phyloP scores from a whole-genome alignment of 1,284 basidiomycete genomes.

The Sporisorium iseilematis-ciliati region DNA sequence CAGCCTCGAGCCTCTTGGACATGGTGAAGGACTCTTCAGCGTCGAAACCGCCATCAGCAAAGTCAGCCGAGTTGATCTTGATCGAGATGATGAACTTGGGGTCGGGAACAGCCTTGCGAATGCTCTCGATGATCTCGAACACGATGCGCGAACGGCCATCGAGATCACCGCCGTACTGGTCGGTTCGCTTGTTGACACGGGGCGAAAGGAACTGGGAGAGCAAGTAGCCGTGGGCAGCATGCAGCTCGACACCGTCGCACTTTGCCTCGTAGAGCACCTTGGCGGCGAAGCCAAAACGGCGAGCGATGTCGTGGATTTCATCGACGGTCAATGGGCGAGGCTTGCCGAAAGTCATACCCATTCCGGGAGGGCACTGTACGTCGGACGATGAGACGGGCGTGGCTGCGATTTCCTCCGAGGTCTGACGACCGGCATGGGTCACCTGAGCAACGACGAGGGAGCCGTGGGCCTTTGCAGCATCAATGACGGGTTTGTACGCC shows the following conservation, averaged over 20 bases:
- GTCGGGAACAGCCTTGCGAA: slow-evolving; percentile 75
- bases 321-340: slow-evolving; percentile 74
- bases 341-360: slow-evolving; percentile 63
- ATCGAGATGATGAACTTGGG: slow-evolving; percentile 81
- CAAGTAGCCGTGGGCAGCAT: slow-evolving; percentile 88
- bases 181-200: slow-evolving; percentile 79
- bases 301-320: slow-evolving; percentile 78
- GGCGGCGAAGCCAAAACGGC: slow-evolving; percentile 80
- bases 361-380: slow-evolving; percentile 57
- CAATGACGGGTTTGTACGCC: slow-evolving; percentile 64
- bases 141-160: slow-evolving; percentile 73
- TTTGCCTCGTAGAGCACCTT: slow-evolving; percentile 78
- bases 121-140: slow-evolving; percentile 76
- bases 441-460: slow-evolving; percentile 71
- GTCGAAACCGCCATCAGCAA: slow-evolving; percentile 74
- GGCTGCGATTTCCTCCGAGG: slow-evolving; percentile 40
- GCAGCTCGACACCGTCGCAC: slow-evolving; percentile 89
- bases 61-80: slow-evolving; percentile 88
- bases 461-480: slow-evolving; percentile 71
- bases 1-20: slow-evolving; percentile 70
- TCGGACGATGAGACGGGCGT: slow-evolving; percentile 61
- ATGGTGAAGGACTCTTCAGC: slow-evolving; percentile 76
- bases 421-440: slow-evolving; percentile 71
- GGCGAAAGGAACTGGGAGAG: slow-evolving; percentile 84
- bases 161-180: slow-evolving; percentile 74